Evolutionary conservation across 2,329 filamentous ascomycete genomes (phyloP).

Genomic region (Annulohypoxylon truncatum): DNA sequence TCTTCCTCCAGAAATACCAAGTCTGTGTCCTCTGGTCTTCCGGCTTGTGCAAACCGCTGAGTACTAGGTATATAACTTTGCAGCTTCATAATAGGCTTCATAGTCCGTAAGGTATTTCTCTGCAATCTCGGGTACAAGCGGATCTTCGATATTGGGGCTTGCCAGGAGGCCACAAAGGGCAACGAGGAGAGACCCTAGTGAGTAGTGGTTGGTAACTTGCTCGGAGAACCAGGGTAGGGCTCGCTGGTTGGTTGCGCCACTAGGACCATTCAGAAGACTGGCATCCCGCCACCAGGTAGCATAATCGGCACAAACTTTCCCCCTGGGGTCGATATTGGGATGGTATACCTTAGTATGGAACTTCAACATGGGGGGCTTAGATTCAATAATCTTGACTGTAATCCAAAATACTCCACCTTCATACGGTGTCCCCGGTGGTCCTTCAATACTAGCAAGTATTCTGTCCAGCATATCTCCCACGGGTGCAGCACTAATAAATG

Average conservation of each 20-base stretch:
- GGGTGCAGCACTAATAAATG: slow-evolving; percentile 2
- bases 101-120: slow-evolving; percentile 5
- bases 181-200: not conserved
- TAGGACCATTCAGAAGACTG: not conserved
- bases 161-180: slow-evolving; percentile 1
- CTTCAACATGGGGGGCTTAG: not conserved
- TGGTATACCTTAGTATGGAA: slow-evolving; percentile 8
- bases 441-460: slow-evolving; percentile 2
- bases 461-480: not conserved
- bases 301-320: slow-evolving; percentile 4
- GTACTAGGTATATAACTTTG: not conserved
- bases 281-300: slow-evolving; percentile 6
- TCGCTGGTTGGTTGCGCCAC: not conserved
- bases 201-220: slow-evolving; percentile 9
- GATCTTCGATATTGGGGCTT: slow-evolving; percentile 1
- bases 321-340: not conserved
- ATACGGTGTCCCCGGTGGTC: slow-evolving; percentile 2
- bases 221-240: slow-evolving; percentile 6
- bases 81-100: not conserved
- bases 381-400: not conserved
- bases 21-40: not conserved
- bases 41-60: not conserved
- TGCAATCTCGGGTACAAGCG: slow-evolving; percentile 1
- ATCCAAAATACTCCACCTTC: slow-evolving; percentile 2
- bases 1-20: not conserved